Conservation (phyloP, 345 rosid species). For the Abelmoschus esculentus region DNA sequence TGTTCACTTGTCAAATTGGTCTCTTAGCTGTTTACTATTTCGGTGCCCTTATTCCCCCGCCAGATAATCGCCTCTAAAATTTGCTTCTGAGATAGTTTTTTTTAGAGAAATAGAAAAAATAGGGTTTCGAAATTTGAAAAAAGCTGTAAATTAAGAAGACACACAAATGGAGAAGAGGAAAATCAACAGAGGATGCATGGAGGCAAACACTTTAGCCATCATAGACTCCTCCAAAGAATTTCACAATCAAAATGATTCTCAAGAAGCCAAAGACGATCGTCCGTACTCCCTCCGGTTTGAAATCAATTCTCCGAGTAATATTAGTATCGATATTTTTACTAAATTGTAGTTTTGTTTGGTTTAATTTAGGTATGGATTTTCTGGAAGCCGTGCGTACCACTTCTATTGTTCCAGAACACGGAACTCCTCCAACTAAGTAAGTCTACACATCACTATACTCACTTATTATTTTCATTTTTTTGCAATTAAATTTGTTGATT, state of each 20-base stretch:
- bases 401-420: conserved; percentile 38
- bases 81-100: neutral
- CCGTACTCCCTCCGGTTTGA: conserved; percentile 6
- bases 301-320: neutral
- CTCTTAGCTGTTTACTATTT: no score
- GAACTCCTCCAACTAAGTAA: conserved; percentile 56
- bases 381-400: conserved; percentile 72
- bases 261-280: conserved; percentile 62
- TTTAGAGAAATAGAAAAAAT: neutral
- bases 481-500: no score
- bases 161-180: neutral
- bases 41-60: neutral
- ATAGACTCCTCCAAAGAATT: conserved; percentile 39
- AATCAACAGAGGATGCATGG: conserved; percentile 33
- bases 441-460: neutral
- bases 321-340: neutral
- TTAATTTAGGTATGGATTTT: conserved; percentile 49
- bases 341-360: neutral
- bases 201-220: conserved; percentile 68
- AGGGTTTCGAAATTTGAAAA: conserved; percentile 2
- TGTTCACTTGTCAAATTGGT: no score
- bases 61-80: no score
- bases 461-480: neutral
- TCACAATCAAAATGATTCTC: conserved; percentile 31
- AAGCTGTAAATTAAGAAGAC: neutral